Evolutionary conservation across 2,329 filamentous ascomycete species (phyloP).

Genomic region (Zasmidium cellare): DNA sequence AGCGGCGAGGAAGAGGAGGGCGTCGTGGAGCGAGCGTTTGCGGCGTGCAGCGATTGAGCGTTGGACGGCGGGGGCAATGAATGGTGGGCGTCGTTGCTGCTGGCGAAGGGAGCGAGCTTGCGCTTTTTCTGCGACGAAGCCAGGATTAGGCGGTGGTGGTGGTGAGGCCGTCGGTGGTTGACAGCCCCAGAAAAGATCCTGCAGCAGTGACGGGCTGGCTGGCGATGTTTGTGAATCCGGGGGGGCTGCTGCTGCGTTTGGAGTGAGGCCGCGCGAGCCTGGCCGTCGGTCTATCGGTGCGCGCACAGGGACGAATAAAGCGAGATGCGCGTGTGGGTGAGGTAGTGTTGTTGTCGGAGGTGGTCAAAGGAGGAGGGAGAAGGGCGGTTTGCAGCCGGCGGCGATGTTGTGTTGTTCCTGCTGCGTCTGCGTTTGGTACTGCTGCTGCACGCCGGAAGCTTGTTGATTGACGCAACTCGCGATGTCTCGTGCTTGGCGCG

Average conservation of each 20-base stretch:
- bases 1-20: constrained; percentile 25
- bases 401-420: not conserved
- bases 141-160: constrained; percentile 14
- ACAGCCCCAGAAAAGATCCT: not conserved
- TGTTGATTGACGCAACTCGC: no score
- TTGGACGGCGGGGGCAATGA: constrained; percentile 2
- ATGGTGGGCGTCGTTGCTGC: not conserved
- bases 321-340: not conserved
- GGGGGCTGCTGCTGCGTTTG: not conserved
- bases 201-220: not conserved
- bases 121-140: constrained; percentile 44
- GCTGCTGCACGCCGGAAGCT: not conserved
- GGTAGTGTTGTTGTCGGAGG: not conserved
- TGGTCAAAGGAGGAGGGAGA: not conserved
- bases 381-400: not conserved
- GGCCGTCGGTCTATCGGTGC: not conserved
- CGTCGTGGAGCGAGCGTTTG: constrained; percentile 19
- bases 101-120: constrained; percentile 41
- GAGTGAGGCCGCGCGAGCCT: not conserved
- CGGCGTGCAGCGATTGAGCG: constrained; percentile 14
- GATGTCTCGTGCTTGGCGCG: not conserved
- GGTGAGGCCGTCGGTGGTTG: constrained; percentile 13
- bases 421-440: not conserved
- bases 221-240: not conserved
- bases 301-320: not conserved